Conservation (phyloP, 345 rosid genomes). For the Schrenkiella parvula region DNA sequence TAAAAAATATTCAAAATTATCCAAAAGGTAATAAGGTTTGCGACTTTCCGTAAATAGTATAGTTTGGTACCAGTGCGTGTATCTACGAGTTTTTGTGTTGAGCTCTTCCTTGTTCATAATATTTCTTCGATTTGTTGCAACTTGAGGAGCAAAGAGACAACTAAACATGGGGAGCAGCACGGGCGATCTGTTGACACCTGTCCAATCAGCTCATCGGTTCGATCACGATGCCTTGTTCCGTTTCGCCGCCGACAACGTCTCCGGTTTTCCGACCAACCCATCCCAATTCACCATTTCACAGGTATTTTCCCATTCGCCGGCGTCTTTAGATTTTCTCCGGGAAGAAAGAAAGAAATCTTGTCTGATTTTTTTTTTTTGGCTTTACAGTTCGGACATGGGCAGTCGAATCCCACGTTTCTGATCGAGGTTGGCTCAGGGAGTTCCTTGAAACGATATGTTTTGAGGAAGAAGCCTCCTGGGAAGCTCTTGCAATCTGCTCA, state of each 20-base stretch:
- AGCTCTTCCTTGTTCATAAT: not conserved
- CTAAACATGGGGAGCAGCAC: slow-evolving; percentile 53
- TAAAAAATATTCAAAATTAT: not conserved
- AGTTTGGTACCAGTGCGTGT: not conserved
- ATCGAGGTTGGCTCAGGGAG: slow-evolving; percentile 53
- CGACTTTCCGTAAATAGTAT: not conserved
- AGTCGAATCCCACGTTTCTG: slow-evolving; percentile 87
- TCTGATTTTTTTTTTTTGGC: not conserved
- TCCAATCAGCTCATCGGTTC: slow-evolving; percentile 48
- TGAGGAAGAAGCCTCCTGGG: slow-evolving; percentile 97
- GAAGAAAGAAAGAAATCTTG: not conserved
- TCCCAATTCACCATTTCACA: slow-evolving; percentile 61
- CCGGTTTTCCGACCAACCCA: slow-evolving; percentile 62
- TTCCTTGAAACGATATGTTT: slow-evolving; percentile 60
- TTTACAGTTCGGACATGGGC: slow-evolving; percentile 82
- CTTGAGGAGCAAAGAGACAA: not conserved
- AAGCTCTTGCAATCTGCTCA: slow-evolving; percentile 81
- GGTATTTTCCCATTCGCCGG: slow-evolving; percentile 27
- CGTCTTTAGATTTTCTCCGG: not conserved
- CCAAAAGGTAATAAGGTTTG: not conserved
- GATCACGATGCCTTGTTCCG: slow-evolving; percentile 60
- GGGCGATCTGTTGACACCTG: slow-evolving; percentile 50
- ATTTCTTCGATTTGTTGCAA: not conserved
- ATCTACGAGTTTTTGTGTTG: not conserved
- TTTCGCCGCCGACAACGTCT: slow-evolving; percentile 52